Evolutionary conservation across 2,329 filamentous ascomycete genomes (phyloP).

Genomic region (Talaromyces atroroseus): DNA sequence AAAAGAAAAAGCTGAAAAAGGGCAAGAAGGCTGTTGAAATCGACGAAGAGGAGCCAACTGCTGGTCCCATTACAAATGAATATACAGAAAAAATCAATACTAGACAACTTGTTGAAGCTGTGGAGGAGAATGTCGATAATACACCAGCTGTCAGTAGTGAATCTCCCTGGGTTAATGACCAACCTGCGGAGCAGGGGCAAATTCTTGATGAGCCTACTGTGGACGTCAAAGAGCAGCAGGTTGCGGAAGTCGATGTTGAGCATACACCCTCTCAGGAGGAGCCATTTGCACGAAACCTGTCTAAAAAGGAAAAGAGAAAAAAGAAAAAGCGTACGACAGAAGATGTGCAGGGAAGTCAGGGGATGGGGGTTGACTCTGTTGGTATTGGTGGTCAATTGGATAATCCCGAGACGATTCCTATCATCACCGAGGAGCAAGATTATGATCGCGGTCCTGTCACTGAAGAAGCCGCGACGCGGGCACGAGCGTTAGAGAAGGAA

Average conservation of each 20-base stretch:
- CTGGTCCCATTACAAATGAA: not conserved
- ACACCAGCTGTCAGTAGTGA: not conserved
- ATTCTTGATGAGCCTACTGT: not conserved
- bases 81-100: not conserved
- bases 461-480: constrained; percentile 6
- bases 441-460: not conserved
- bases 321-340: constrained; percentile 9
- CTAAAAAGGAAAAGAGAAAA: constrained; percentile 14
- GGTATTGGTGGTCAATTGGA: not conserved
- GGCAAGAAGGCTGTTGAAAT: constrained; percentile 12
- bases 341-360: not conserved
- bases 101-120: not conserved
- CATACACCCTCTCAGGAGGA: not conserved
- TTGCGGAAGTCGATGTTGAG: not conserved
- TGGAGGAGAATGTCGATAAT: not conserved
- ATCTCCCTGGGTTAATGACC: not conserved
- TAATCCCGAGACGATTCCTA: not conserved
- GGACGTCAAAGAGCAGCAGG: not conserved
- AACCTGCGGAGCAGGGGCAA: not conserved
- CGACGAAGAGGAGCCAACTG: constrained; percentile 4
- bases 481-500: constrained; percentile 8
- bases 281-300: constrained; percentile 4
- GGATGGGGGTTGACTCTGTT: not conserved
- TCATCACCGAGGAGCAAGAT: not conserved
- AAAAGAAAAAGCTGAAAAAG: constrained; percentile 25